Evolutionary conservation across 2,329 filamentous ascomycete genomes (phyloP).

Genomic region (Epichloe festucae): DNA sequence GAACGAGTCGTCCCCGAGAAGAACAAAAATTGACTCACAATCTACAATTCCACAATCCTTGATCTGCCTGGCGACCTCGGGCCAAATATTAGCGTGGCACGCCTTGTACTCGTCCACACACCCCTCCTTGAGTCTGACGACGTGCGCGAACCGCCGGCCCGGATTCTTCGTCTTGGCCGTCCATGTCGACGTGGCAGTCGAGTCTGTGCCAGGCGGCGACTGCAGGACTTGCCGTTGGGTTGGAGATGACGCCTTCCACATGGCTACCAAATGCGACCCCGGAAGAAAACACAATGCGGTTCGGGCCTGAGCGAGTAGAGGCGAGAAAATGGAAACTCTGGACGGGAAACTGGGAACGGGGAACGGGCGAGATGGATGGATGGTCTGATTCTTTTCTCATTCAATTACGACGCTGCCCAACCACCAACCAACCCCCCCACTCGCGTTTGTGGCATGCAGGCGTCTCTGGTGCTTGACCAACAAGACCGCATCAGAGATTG

Average conservation of each 20-base stretch:
- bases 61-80: constrained; percentile 64
- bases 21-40: constrained; percentile 32
- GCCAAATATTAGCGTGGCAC: constrained; percentile 63
- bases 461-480: too few species aligned
- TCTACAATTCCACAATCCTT: constrained; percentile 62
- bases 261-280: not conserved
- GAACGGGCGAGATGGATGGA: too few species aligned
- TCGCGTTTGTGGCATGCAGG: too few species aligned
- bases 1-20: not conserved
- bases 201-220: constrained; percentile 1
- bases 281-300: too few species aligned
- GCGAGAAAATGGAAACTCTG: too few species aligned
- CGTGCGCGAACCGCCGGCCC: constrained; percentile 52
- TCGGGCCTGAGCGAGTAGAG: too few species aligned
- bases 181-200: not conserved
- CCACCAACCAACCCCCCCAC: not conserved
- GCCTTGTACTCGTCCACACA: constrained; percentile 57
- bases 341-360: too few species aligned
- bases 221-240: constrained; percentile 3
- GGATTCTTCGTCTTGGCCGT: constrained; percentile 22
- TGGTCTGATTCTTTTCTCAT: not conserved
- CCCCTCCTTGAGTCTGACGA: constrained; percentile 58
- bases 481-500: too few species aligned
- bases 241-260: constrained; percentile 15
- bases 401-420: not conserved